Evolutionary conservation across 768 basidiomycete genomes (phyloP), one percentile per base, ranked within the genome.

Genomic region (Psilocybe subaeruginosa): DNA sequence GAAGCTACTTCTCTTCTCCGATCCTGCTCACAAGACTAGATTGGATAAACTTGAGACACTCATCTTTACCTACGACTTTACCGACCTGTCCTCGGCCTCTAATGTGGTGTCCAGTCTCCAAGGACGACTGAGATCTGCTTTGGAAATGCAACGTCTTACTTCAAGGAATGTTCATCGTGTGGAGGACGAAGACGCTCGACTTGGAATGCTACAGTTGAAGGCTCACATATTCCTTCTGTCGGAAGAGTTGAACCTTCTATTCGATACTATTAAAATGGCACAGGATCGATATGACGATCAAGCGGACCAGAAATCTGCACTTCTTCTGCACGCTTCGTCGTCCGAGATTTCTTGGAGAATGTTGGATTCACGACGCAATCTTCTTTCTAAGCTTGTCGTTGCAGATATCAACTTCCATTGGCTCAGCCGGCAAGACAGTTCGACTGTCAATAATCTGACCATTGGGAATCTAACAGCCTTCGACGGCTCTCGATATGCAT

Each of bases 271-370:
- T 66, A 89, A 90, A 62, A 79, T 91, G 54, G 91, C 89, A 33
- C 93, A 94, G 72, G 91, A 93, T 68, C 87, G 89, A 64, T 83
- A 76, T 52, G 85, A 86, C 64, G 82, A 86, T 64, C 83, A 75
- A 59, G 80, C 85, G 4, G 89, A 91, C 64, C 85, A 89, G 64
- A 92, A 92, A 68, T 91, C 91, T 1, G 92, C 93, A 1, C 80
- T 95, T 49, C 82, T 92, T 54, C 75, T 97, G 31, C 89, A 92
- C 61, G 90, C 93, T 0, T 88, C 87, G 5, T 93, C 93, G 0
- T 85, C 87, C 5, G 91, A 95, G 72, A 89, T 99, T 49, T 93
- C 92, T 0, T 99, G 95, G 95, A 83, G 83, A 61, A 95, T 98
- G 93, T 76, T 97, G 14, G 90, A 90, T 68, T 84, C 89, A 48